phyloP scores from a whole-genome alignment of 208 protist species.

The Trypanosoma avium region DNA sequence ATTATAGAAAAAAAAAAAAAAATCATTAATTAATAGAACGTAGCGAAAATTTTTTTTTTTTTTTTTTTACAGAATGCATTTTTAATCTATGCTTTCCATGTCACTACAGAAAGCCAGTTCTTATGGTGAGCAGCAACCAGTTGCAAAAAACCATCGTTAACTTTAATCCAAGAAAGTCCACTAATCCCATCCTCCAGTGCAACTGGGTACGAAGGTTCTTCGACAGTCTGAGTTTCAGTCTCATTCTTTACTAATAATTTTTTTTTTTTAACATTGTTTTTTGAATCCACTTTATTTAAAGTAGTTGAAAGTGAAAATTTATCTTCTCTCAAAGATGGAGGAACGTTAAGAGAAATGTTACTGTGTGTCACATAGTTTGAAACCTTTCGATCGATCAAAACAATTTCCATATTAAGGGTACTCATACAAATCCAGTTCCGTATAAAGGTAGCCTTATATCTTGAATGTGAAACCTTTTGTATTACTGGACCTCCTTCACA shows the following conservation, averaged over 20 bases:
- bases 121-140: constrained; percentile 43
- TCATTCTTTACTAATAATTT: neutral
- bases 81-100: constrained; percentile 30
- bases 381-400: constrained; percentile 20
- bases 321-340: neutral
- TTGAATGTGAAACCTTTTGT: constrained; percentile 11
- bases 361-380: constrained; percentile 19
- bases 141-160: constrained; percentile 26
- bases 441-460: constrained; percentile 15
- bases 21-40: neutral
- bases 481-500: constrained; percentile 25
- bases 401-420: constrained; percentile 5
- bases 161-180: constrained; percentile 35
- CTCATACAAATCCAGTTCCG: constrained; percentile 25
- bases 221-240: neutral
- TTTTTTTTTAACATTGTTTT: neutral
- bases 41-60: neutral
- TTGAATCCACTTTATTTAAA: neutral
- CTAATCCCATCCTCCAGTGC: constrained; percentile 31
- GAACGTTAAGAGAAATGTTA: constrained; percentile 1
- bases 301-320: no score
- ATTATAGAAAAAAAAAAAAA: constrained; percentile 12
- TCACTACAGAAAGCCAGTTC: constrained; percentile 44
- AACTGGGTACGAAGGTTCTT: constrained; percentile 6
- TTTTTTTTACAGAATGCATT: neutral